Percentiles rank a stretch among this genome's conserved stretches.
Evolutionary conservation across 768 basidiomycete genomes (phyloP).

Genomic region (Suillus fuscotomentosus): DNA sequence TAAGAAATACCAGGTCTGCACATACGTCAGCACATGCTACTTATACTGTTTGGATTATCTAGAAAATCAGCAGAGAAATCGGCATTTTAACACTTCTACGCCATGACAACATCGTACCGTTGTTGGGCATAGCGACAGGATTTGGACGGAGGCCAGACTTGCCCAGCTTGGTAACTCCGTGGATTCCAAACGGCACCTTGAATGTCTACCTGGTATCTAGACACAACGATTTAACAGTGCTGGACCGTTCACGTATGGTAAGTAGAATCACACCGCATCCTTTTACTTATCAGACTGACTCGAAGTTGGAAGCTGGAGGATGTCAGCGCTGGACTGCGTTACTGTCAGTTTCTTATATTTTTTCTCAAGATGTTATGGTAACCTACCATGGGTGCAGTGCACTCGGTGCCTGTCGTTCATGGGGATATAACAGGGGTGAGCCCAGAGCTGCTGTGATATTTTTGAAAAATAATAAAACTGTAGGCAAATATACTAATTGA

Average conservation of each 20-base stretch:
- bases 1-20: neutral
- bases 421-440: constrained; percentile 1
- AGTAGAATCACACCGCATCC: neutral
- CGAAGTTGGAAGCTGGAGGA: neutral
- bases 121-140: neutral
- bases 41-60: neutral
- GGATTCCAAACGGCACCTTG: neutral
- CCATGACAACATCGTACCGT: neutral
- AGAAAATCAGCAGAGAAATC: neutral
- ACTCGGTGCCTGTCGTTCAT: neutral
- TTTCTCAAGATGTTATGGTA: neutral
- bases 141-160: neutral
- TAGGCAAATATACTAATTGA: neutral
- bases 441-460: neutral
- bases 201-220: neutral
- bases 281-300: neutral
- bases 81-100: neutral
- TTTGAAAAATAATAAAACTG: neutral
- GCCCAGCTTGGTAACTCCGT: neutral
- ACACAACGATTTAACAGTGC: neutral
- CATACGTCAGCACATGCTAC: neutral
- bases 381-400: neutral
- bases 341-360: neutral
- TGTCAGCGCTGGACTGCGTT: neutral
- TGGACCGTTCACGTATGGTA: neutral